Conservation (phyloP, 75 land plant species). For the Picea glauca region DNA sequence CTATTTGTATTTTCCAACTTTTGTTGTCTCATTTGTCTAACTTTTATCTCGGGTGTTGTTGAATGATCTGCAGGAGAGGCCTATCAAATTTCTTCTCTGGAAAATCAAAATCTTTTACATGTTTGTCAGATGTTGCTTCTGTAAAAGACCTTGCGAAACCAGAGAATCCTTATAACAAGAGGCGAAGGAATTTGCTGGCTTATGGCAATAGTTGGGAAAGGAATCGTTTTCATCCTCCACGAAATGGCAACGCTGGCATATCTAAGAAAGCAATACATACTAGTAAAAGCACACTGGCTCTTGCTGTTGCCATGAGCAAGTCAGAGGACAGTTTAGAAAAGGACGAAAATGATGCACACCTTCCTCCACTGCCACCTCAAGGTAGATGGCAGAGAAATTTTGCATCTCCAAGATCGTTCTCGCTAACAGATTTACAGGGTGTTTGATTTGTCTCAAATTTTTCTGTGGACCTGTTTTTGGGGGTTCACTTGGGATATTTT, state of each 20-base stretch:
- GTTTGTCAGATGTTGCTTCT: slow-evolving; percentile 38
- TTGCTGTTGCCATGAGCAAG: slow-evolving; percentile 34
- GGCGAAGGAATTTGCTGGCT: slow-evolving; percentile 26
- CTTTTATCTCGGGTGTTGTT: neutral
- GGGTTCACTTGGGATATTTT: slow-evolving; percentile 4
- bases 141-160: slow-evolving; percentile 51
- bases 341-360: slow-evolving; percentile 9
- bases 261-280: slow-evolving; percentile 28
- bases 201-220: slow-evolving; percentile 4
- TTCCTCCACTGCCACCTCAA: slow-evolving; percentile 5
- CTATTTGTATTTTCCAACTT: neutral
- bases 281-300: slow-evolving; percentile 26
- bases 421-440: slow-evolving; percentile 33
- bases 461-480: slow-evolving; percentile 8
- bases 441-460: slow-evolving; percentile 7
- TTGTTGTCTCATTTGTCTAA: neutral
- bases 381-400: slow-evolving; percentile 17
- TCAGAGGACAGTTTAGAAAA: slow-evolving; percentile 15
- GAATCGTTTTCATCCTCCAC: slow-evolving; percentile 23
- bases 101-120: slow-evolving; percentile 57
- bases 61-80: slow-evolving; percentile 46
- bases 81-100: slow-evolving; percentile 49
- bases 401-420: slow-evolving; percentile 30
- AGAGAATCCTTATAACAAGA: slow-evolving; percentile 58
- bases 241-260: slow-evolving; percentile 27